Evolutionary conservation across 495 filamentous ascomycete genomes (phyloP).

Genomic region (Neurospora tetrasperma): DNA sequence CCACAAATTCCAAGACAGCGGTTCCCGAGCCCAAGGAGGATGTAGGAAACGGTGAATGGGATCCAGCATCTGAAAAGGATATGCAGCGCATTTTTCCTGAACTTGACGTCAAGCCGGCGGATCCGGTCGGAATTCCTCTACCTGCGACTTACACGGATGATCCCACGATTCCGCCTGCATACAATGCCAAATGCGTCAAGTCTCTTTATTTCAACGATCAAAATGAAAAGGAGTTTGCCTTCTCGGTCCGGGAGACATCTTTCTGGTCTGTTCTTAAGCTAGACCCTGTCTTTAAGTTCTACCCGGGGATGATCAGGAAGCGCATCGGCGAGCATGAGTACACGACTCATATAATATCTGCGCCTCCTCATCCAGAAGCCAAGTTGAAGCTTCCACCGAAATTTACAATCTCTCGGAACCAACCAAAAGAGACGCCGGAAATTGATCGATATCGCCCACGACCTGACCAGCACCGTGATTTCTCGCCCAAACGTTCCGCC

Average conservation of each 20-base stretch:
- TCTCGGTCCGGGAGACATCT: constrained; percentile 30
- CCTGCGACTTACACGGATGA: constrained; percentile 29
- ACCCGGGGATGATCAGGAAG: constrained; percentile 19
- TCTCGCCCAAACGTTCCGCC: neutral
- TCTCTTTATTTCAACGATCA: constrained; percentile 37
- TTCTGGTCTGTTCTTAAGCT: constrained; percentile 34
- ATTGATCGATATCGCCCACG: neutral
- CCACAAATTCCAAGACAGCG: neutral
- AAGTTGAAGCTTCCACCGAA: constrained; percentile 19
- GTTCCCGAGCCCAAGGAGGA: constrained; percentile 4
- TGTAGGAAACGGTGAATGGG: constrained; percentile 17
- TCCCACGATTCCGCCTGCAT: constrained; percentile 35
- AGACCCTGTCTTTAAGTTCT: constrained; percentile 37
- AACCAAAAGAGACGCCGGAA: neutral
- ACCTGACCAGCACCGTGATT: neutral
- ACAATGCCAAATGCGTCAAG: constrained; percentile 33
- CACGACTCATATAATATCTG: constrained; percentile 8
- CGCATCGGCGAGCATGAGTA: constrained; percentile 20
- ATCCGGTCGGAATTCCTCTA: constrained; percentile 35
- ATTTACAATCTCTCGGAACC: constrained; percentile 8
- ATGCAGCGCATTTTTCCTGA: constrained; percentile 29
- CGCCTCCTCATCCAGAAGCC: constrained; percentile 16
- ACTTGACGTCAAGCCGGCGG: constrained; percentile 24
- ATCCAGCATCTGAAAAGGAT: constrained; percentile 31
- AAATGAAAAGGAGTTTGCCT: constrained; percentile 33